Percentiles rank a stretch among this genome's conserved stretches.
phyloP scores from a whole-genome alignment of 441 rosid genomes.

The Populus trichocarpa region DNA sequence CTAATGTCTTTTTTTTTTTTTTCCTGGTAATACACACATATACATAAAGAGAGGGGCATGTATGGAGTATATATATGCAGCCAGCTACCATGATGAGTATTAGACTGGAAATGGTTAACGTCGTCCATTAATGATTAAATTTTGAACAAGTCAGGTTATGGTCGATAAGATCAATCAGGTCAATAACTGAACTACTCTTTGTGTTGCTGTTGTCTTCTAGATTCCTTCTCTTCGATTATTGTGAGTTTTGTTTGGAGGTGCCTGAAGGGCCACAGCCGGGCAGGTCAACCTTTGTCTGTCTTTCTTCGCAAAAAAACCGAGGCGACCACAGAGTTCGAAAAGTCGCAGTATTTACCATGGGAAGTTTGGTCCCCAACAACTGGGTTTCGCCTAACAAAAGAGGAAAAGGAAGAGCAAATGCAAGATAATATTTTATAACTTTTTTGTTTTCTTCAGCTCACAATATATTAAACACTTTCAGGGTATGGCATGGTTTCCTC shows the following conservation, averaged over 20 bases:
- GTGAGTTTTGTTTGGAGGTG: too few species aligned
- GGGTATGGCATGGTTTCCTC: too few species aligned
- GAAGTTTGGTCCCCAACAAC: background rate
- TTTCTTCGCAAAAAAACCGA: background rate
- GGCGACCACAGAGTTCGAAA: constrained; percentile 10
- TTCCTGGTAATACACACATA: too few species aligned
- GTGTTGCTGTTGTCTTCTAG: too few species aligned
- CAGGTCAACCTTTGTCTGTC: background rate
- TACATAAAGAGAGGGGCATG: too few species aligned
- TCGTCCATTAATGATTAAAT: background rate
- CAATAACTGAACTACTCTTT: too few species aligned
- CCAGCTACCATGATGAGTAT: background rate
- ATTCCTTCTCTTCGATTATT: too few species aligned
- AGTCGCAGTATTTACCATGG: background rate
- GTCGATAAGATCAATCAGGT: background rate
- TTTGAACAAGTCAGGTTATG: background rate
- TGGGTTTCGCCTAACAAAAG: background rate
- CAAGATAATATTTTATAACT: too few species aligned
- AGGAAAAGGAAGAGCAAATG: background rate
- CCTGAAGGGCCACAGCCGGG: background rate
- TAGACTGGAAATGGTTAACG: background rate
- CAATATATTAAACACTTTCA: too few species aligned
- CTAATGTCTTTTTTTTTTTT: too few species aligned
- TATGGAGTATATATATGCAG: background rate
- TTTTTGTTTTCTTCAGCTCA: too few species aligned